Evolutionary conservation across 1,139 yeast species (phyloP).

Genomic region (Suhomyces taliae): DNA sequence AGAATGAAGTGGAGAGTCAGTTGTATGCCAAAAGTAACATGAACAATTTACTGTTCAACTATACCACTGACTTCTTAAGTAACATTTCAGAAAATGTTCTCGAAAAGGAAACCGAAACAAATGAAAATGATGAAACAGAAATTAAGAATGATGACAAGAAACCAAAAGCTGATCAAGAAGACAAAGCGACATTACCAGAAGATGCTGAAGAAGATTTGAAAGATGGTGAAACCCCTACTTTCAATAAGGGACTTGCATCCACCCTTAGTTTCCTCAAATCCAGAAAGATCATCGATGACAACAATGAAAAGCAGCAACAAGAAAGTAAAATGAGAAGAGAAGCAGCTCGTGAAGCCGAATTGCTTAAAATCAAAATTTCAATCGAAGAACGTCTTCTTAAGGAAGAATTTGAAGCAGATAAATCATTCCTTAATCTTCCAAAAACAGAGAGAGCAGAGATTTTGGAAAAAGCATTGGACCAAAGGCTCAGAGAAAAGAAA

Average conservation of each 20-base stretch:
- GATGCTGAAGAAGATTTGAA: background rate
- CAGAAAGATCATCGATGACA: conserved; percentile 33
- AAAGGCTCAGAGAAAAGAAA: conserved; percentile 28
- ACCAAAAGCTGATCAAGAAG: conserved; percentile 7
- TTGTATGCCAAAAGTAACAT: conserved; percentile 7
- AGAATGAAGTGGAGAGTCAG: conserved; percentile 25
- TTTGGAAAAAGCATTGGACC: conserved; percentile 32
- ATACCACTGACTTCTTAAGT: conserved; percentile 56
- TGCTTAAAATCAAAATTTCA: conserved; percentile 32
- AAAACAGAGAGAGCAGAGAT: conserved; percentile 29
- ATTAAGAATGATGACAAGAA: conserved; percentile 5
- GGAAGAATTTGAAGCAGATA: conserved; percentile 40
- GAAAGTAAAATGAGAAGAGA: conserved; percentile 25
- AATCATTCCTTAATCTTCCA: conserved; percentile 29
- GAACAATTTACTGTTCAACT: conserved; percentile 47
- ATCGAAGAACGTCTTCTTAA: conserved; percentile 42
- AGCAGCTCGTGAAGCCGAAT: conserved; percentile 32
- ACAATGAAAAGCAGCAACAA: conserved; percentile 17
- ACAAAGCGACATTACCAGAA: background rate
- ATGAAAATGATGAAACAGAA: conserved; percentile 4
- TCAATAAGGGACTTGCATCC: conserved; percentile 53
- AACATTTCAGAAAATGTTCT: conserved; percentile 15
- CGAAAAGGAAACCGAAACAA: conserved; percentile 4
- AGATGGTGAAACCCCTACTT: conserved; percentile 22
- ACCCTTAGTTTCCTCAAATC: conserved; percentile 55